phyloP scores from a whole-genome alignment of 768 basidiomycete species.

The Lentinula aciculospora region DNA sequence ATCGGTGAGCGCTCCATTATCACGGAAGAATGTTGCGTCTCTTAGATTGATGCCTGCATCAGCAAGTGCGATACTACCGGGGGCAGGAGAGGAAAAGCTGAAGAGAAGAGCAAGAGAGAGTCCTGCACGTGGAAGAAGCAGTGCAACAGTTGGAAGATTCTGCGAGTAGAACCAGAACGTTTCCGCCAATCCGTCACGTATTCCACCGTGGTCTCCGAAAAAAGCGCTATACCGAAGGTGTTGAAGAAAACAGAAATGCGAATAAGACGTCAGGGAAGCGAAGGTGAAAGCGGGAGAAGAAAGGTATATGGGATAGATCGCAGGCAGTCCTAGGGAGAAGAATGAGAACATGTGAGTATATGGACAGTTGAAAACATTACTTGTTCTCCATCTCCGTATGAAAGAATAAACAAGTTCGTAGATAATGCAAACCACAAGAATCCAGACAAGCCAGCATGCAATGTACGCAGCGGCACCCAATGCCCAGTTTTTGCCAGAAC shows the following conservation, averaged over 20 bases:
- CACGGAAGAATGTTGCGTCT: constrained; percentile 72
- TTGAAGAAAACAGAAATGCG: constrained; percentile 79
- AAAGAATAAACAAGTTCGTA: constrained; percentile 80
- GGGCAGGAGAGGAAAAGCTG: constrained; percentile 47
- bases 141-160: constrained; percentile 73
- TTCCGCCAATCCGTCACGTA: constrained; percentile 68
- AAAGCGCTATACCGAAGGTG: constrained; percentile 74
- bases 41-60: constrained; percentile 45
- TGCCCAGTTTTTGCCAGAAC: constrained; percentile 75
- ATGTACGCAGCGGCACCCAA: constrained; percentile 80
- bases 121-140: constrained; percentile 82
- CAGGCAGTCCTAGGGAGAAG: constrained; percentile 61
- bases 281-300: constrained; percentile 75
- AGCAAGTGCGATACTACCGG: constrained; percentile 38
- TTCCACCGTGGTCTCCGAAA: constrained; percentile 39
- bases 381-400: constrained; percentile 69
- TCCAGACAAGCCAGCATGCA: constrained; percentile 74
- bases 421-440: constrained; percentile 64
- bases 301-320: constrained; percentile 77
- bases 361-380: constrained; percentile 42
- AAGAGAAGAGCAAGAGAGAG: constrained; percentile 70
- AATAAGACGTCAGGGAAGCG: constrained; percentile 73
- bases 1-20: constrained; percentile 60
- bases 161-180: constrained; percentile 81
- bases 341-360: constrained; percentile 17